Evolutionary conservation across 345 rosid genomes (phyloP).

Genomic region (Murraya paniculata): DNA sequence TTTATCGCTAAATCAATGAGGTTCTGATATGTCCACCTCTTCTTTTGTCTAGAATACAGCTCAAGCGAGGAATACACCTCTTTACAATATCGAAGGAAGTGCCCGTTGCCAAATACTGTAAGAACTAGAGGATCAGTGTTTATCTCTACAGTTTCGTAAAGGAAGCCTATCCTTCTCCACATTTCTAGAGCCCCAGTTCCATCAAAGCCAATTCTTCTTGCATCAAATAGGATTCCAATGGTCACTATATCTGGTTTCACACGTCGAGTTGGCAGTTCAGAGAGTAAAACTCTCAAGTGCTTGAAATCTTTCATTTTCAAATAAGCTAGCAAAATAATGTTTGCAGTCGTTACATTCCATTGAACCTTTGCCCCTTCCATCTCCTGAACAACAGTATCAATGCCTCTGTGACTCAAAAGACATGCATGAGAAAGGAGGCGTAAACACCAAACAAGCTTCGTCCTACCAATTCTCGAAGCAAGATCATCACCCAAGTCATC

Average conservation of each 20-base stretch:
- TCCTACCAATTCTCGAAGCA: conserved; percentile 39
- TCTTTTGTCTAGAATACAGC: conserved; percentile 29
- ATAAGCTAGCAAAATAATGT: conserved; percentile 47
- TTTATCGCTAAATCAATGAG: conserved; percentile 44
- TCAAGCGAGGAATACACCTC: conserved; percentile 34
- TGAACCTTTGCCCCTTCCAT: conserved; percentile 52
- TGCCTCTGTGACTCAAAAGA: conserved; percentile 57
- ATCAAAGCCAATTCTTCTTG: conserved; percentile 37
- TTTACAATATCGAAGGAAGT: conserved; percentile 51
- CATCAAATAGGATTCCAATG: conserved; percentile 54
- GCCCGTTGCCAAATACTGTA: conserved; percentile 55
- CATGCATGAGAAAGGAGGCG: conserved; percentile 61
- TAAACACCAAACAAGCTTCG: conserved; percentile 56
- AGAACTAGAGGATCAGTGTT: conserved; percentile 59
- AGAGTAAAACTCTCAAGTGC: conserved; percentile 36
- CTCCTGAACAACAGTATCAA: conserved; percentile 43
- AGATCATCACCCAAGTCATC: conserved; percentile 49
- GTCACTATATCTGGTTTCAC: conserved; percentile 69
- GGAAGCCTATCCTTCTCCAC: conserved; percentile 56
- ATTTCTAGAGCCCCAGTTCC: conserved; percentile 34
- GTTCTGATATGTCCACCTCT: conserved; percentile 41
- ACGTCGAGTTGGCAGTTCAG: conserved; percentile 19
- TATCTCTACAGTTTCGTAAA: conserved; percentile 43
- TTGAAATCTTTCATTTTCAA: conserved; percentile 57
- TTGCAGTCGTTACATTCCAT: conserved; percentile 48